Evolutionary conservation across 805 yeast species (phyloP).

Genomic region (Lachancea meyersii): DNA sequence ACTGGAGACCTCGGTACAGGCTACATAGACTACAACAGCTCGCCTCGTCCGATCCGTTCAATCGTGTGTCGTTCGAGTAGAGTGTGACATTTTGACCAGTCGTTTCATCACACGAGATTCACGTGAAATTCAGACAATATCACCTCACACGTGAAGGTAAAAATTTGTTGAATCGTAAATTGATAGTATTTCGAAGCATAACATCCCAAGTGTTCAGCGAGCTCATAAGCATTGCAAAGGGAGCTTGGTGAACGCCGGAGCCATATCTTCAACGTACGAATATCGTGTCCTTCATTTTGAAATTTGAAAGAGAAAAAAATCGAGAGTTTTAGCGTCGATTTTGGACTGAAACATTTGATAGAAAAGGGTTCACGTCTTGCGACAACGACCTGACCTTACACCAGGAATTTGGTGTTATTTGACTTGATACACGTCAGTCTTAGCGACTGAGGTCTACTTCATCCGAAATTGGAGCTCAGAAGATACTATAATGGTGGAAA

Average conservation of each 20-base stretch:
- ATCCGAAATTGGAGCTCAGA: not conserved
- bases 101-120: not conserved
- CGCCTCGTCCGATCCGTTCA: no score
- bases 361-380: not conserved
- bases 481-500: conserved; percentile 42
- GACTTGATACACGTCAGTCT: not conserved
- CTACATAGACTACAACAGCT: no score
- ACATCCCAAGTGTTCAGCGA: not conserved
- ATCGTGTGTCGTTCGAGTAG: no score
- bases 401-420: not conserved
- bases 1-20: no score
- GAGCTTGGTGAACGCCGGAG: no score
- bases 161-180: conserved; percentile 6
- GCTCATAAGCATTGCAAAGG: no score
- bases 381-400: not conserved
- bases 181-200: not conserved
- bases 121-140: no score
- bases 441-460: not conserved
- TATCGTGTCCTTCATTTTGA: not conserved
- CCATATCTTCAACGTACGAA: no score
- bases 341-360: conserved; percentile 1
- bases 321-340: not conserved
- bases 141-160: conserved; percentile 1
- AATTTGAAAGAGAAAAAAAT: not conserved
- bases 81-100: not conserved